Evolutionary conservation across 2,329 filamentous ascomycete species (phyloP).

Genomic region (Aspergillus sp.): DNA sequence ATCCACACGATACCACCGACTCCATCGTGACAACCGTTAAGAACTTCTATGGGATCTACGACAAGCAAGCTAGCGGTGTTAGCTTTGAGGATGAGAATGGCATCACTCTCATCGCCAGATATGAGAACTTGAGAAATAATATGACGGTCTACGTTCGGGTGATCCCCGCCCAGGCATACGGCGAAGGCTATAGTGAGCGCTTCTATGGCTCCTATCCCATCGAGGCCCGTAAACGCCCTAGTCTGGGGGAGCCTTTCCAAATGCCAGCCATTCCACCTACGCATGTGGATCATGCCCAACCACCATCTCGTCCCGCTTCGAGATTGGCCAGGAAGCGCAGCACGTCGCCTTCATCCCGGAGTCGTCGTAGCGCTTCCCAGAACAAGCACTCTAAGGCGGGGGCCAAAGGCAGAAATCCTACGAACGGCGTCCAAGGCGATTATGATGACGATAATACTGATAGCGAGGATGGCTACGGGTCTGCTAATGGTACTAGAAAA

Average conservation of each 20-base stretch:
- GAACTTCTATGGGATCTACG: conserved; percentile 97
- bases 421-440: conserved; percentile 49
- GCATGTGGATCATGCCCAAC: conserved; percentile 52
- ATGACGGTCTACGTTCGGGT: conserved; percentile 92
- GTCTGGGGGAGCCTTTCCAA: conserved; percentile 58
- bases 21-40: conserved; percentile 97
- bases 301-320: conserved; percentile 62
- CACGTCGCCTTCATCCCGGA: conserved; percentile 64
- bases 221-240: conserved; percentile 49
- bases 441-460: conserved; percentile 82
- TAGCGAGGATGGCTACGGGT: conserved; percentile 72
- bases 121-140: conserved; percentile 89
- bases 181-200: conserved; percentile 38
- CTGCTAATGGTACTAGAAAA: conserved; percentile 63
- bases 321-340: conserved; percentile 70
- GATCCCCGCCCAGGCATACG: conserved; percentile 53
- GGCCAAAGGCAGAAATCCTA: conserved; percentile 59
- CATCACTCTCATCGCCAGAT: conserved; percentile 86
- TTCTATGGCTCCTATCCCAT: conserved; percentile 45
- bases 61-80: conserved; percentile 70
- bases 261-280: conserved; percentile 50
- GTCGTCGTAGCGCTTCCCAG: conserved; percentile 70
- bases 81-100: conserved; percentile 90
- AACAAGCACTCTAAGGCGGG: conserved; percentile 65
- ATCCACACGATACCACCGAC: conserved; percentile 90